Evolutionary conservation across 2,329 filamentous ascomycete genomes (phyloP).

Genomic region (Leptographium lundbergii): DNA sequence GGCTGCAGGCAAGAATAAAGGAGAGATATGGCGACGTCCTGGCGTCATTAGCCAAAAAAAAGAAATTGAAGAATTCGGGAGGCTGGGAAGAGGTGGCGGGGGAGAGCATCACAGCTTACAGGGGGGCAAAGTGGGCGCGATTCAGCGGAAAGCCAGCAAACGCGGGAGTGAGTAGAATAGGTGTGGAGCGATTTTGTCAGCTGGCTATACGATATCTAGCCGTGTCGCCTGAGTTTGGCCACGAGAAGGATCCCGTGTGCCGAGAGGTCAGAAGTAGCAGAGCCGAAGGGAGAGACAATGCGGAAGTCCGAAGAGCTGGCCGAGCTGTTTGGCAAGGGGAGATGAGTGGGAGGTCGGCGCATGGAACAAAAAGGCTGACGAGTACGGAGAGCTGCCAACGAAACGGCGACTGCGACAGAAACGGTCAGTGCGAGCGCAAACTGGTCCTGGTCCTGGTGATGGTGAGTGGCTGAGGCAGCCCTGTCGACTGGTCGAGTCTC

Average conservation of each 20-base stretch:
- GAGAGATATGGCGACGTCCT: slow-evolving; percentile 6
- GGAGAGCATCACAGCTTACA: slow-evolving; percentile 7
- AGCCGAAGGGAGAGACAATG: background rate
- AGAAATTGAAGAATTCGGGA: slow-evolving; percentile 8
- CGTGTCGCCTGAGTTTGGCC: background rate
- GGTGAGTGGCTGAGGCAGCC: background rate
- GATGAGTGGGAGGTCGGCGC: background rate
- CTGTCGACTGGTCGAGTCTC: background rate
- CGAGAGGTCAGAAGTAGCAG: too few relatives aligned
- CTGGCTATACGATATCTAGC: slow-evolving; percentile 5
- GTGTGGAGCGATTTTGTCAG: slow-evolving; percentile 8
- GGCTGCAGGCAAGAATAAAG: background rate
- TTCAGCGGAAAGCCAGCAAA: slow-evolving; percentile 1
- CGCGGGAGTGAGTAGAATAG: slow-evolving; percentile 2
- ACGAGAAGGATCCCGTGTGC: background rate
- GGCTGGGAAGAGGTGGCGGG: slow-evolving; percentile 13
- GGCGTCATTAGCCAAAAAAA: slow-evolving; percentile 9
- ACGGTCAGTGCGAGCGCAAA: background rate
- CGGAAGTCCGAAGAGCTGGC: background rate
- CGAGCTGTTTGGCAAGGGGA: background rate
- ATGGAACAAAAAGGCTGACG: background rate
- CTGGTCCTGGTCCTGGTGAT: background rate
- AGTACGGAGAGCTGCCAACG: background rate
- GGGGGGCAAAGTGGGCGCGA: slow-evolving; percentile 6
- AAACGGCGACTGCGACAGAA: background rate